Conservation (phyloP, 2,329 filamentous ascomycete species). For the Fusarium sterilihyphosum region DNA sequence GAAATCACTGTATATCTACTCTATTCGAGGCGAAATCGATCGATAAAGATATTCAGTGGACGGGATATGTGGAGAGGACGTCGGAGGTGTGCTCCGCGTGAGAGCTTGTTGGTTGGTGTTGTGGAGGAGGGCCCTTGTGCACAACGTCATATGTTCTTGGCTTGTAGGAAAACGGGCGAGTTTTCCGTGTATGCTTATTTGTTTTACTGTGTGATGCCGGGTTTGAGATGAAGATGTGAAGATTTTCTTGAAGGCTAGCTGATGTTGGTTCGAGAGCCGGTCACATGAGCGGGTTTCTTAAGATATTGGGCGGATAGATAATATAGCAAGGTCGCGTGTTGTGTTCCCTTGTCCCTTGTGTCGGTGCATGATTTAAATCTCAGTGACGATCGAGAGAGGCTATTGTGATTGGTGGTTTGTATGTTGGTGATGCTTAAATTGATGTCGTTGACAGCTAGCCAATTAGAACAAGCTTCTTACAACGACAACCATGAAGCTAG, state of each 20-base stretch:
- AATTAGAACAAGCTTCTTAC: neutral
- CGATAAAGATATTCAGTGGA: slow-evolving; percentile 22
- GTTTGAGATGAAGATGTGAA: neutral
- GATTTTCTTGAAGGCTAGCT: neutral
- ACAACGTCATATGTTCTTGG: slow-evolving; percentile 30
- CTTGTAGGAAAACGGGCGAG: neutral
- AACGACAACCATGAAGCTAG: neutral
- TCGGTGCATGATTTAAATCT: neutral
- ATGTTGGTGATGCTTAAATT: neutral
- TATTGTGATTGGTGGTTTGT: neutral
- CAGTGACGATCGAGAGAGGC: neutral
- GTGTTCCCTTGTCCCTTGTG: neutral
- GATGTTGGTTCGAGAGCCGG: neutral
- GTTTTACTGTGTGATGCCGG: neutral
- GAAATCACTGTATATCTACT: neutral
- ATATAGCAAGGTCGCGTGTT: neutral
- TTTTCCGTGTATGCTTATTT: neutral
- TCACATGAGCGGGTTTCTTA: slow-evolving; percentile 18
- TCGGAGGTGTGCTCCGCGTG: slow-evolving; percentile 28
- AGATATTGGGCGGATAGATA: neutral
- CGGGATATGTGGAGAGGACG: slow-evolving; percentile 20
- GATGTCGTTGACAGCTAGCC: neutral
- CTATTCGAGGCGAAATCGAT: slow-evolving; percentile 3
- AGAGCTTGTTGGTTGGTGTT: slow-evolving; percentile 17
- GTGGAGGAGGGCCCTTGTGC: slow-evolving; percentile 21